Conservation (phyloP, 495 filamentous ascomycete species). For the Choiromyces venosus region DNA sequence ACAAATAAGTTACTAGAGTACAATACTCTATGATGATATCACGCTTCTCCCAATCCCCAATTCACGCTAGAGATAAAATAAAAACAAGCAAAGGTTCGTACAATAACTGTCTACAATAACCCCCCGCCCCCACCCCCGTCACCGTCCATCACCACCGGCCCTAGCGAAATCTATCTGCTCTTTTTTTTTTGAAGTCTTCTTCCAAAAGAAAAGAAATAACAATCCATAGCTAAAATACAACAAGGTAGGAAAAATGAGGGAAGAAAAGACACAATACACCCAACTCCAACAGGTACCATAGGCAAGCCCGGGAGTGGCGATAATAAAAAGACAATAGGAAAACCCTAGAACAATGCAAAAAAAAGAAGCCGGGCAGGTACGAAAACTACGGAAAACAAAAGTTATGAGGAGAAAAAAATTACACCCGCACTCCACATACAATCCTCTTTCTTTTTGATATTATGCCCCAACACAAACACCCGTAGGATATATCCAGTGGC, state of each 20-base stretch:
- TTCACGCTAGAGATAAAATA: neutral
- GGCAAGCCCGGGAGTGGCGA: neutral
- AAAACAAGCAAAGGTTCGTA: neutral
- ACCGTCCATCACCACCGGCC: neutral
- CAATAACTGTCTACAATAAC: neutral
- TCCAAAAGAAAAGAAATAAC: neutral
- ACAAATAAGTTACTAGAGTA: neutral
- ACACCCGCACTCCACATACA: neutral
- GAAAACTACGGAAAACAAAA: neutral
- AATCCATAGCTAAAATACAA: conserved; percentile 3
- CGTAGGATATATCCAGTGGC: neutral
- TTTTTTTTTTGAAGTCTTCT: neutral
- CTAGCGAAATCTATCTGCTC: neutral
- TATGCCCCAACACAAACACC: neutral
- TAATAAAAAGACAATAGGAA: neutral
- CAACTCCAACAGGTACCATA: neutral
- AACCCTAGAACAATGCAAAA: neutral
- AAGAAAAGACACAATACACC: neutral
- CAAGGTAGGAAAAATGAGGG: neutral
- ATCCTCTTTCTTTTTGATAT: neutral
- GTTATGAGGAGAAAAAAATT: neutral
- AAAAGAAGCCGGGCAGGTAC: neutral
- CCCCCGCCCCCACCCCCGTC: neutral
- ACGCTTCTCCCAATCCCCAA: neutral
- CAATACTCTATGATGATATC: neutral